Conservation (phyloP, 805 yeast species). For the Starmerella ratchasimensis region DNA sequence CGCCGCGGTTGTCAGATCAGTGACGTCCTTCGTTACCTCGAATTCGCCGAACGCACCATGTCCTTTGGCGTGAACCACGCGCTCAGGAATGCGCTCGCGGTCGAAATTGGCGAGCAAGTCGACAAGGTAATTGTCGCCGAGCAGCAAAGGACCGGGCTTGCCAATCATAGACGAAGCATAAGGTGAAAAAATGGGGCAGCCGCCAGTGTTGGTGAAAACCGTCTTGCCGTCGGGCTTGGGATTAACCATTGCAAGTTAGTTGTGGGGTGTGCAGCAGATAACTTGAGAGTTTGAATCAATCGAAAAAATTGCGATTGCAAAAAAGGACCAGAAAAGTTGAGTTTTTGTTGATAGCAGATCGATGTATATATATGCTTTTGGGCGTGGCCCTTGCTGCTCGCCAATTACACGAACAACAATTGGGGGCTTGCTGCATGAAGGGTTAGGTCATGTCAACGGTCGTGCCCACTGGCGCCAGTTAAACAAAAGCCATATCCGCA, state of each 20-base stretch:
- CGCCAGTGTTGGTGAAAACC: constrained; percentile 38
- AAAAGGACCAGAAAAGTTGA: too few species aligned
- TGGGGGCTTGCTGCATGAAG: too few species aligned
- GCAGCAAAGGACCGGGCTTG: constrained; percentile 41
- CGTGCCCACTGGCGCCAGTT: too few species aligned
- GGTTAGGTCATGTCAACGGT: too few species aligned
- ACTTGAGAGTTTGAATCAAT: background rate
- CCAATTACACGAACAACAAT: too few species aligned
- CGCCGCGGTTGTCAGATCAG: constrained; percentile 34
- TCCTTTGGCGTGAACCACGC: constrained; percentile 57
- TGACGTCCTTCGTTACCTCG: constrained; percentile 43
- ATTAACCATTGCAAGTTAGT: constrained; percentile 7
- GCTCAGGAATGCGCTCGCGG: constrained; percentile 52
- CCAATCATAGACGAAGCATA: constrained; percentile 42
- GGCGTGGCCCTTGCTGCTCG: too few species aligned
- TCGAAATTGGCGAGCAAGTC: constrained; percentile 48
- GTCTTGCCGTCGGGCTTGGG: constrained; percentile 17
- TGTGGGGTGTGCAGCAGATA: background rate
- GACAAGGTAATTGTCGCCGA: constrained; percentile 45
- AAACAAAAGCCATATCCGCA: too few species aligned
- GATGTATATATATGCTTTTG: too few species aligned
- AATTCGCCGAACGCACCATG: constrained; percentile 49
- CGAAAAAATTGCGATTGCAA: constrained; percentile 1
- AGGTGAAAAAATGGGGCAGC: constrained; percentile 44
- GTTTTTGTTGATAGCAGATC: too few species aligned